Conservation (phyloP, 805 yeast species). For the Lachancea thermotolerans region DNA sequence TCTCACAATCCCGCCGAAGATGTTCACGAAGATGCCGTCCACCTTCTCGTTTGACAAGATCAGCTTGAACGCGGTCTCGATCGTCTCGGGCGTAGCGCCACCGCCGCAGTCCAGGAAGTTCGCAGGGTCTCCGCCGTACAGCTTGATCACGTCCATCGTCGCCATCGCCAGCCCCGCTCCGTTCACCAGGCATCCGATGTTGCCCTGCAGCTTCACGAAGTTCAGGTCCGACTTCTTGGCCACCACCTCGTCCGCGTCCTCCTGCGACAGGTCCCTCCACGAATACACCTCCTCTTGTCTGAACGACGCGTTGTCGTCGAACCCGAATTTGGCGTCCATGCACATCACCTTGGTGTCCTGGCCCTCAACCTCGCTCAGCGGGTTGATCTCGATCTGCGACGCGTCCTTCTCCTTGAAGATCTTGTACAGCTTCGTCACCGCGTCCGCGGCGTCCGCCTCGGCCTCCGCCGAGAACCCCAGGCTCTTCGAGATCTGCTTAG, state of each 20-base stretch:
- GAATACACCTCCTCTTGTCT: constrained; percentile 91
- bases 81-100: constrained; percentile 98
- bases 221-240: constrained; percentile 88
- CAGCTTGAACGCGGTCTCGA: constrained; percentile 91
- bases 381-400: constrained; percentile 98
- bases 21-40: constrained; percentile 94
- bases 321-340: constrained; percentile 98
- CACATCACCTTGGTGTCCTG: constrained; percentile 75
- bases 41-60: constrained; percentile 85
- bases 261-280: constrained; percentile 97
- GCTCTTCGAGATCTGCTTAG: constrained; percentile 66
- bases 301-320: constrained; percentile 93
- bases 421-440: constrained; percentile 80
- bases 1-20: constrained; percentile 99
- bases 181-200: constrained; percentile 96
- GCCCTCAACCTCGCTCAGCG: constrained; percentile 83
- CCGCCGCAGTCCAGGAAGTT: constrained; percentile 99
- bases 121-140: constrained; percentile 98
- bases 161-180: constrained; percentile 99
- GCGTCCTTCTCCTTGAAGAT: constrained; percentile 90
- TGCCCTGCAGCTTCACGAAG: constrained; percentile 96
- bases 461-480: constrained; percentile 79
- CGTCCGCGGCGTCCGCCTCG: constrained; percentile 76
- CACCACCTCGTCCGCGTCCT: constrained; percentile 93
- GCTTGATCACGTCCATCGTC: constrained; percentile 97